These are phyloP conservation scores for Aspergillus incahuasiensis DNA, from an alignment of 495 filamentous ascomycete species.

Conservation along the genomic window DNA sequence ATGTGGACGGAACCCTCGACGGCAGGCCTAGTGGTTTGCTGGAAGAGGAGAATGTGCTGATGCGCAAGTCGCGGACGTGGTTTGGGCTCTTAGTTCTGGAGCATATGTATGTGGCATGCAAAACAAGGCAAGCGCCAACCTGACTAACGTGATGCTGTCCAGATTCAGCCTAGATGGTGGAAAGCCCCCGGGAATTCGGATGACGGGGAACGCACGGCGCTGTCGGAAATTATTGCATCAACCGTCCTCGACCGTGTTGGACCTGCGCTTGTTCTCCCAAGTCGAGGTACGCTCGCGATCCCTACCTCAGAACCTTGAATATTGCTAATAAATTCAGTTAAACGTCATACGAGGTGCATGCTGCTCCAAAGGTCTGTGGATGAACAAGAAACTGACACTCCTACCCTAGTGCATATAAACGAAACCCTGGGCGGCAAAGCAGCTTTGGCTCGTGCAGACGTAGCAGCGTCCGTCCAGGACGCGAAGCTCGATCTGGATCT, in stretches of 20 bases:
- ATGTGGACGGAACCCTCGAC: too few relatives aligned
- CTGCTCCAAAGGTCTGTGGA: too few relatives aligned
- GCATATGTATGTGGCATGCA: slow-evolving; percentile 41
- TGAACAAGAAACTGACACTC: too few relatives aligned
- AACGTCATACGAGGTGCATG: slow-evolving; percentile 37
- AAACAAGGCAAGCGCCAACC: too few relatives aligned
- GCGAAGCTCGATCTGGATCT: slow-evolving; percentile 43
- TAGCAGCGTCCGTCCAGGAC: slow-evolving; percentile 40
- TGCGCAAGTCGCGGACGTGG: slow-evolving; percentile 42
- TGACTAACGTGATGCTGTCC: slow-evolving; percentile 2
- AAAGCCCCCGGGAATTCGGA: slow-evolving; percentile 41
- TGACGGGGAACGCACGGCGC: slow-evolving; percentile 35
- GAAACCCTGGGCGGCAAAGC: slow-evolving; percentile 24
- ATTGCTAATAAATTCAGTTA: slow-evolving; percentile 24
- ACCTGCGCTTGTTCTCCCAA: slow-evolving; percentile 48
- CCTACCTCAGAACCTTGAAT: neutral
- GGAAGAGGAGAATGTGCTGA: slow-evolving; percentile 30
- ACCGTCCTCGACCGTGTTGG: slow-evolving; percentile 37
- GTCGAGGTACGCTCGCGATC: slow-evolving; percentile 36
- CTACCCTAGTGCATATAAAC: slow-evolving; percentile 35
- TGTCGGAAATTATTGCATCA: slow-evolving; percentile 43
- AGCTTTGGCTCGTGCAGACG: slow-evolving; percentile 21
- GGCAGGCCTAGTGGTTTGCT: too few relatives aligned
- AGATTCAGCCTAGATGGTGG: slow-evolving; percentile 50
- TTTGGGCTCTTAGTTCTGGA: slow-evolving; percentile 45